Base-by-base conservation (phyloP, 305 asterid species). In the Withania somnifera region DNA sequence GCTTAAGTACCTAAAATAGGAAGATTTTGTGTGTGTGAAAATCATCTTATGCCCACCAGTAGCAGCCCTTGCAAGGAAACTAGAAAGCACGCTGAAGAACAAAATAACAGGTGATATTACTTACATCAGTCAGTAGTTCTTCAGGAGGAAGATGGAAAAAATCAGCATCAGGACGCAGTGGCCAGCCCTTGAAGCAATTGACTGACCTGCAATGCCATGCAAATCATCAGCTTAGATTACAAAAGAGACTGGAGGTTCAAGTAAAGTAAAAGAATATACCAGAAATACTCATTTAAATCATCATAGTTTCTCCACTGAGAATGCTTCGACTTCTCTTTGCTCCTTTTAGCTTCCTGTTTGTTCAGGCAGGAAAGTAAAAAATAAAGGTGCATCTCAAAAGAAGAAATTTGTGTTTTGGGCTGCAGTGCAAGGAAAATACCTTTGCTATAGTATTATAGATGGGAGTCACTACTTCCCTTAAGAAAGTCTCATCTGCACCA, bases 131-230 rank as follows among this genome's bases (percentile, higher is more conserved):
- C 56, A 3, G 87, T 78, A 30, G 78, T 77, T 87, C 51, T 83
- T 88, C 93, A 77, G 71, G n/a, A 75, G 97, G 95, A 67, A 84
- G 85, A 81, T 90, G 83, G 85, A 96, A 96, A 90, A 94, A 96
- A 92, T 96, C 98, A 83, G 98, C 93, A 89, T 91, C 97, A 83
- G 87, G 93, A 85, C 99, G 98, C 99, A 96, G 94, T 32, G 99
- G 99, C 99, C 99, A 96, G 68, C 98, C 97, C 63, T 88, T 91
- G 88, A 96, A 96, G 85, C 99, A 96, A 84, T 91, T 86, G 54
- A 87, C 92, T 17, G 98, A 96, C 99, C 99, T 96, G 84, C 92
- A 91, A 78, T 77, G 69, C 53, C 84, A 85, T 86, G 79, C 80
- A 75, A 58, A 64, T 53, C 15, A n/a, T 47, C 24, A 75, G 63